Evolutionary conservation across 306 rosid species (phyloP), one percentile per base, ranked within the genome.

Genomic region (Medicago arabica): DNA sequence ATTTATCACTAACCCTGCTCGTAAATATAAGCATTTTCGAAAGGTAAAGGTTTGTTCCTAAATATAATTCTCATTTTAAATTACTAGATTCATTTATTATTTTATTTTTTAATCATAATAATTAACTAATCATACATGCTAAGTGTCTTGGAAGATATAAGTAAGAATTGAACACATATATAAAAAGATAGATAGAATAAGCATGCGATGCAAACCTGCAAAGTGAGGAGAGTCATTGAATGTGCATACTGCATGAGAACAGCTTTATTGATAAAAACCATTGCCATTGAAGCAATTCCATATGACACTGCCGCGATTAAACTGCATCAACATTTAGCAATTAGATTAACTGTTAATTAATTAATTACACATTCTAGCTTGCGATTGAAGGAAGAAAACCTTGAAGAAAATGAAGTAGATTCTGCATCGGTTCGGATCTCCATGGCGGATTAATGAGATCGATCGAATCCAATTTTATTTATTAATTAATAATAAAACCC

Each of bases 211-310:
- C 51, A 13, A 40, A 89, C 99, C 99, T 96, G 99, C 79, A 90
- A 25, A 19, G 98, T 90, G 73, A 96, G 99, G 36, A 96, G 91
- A 11, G 98, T 92, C 98, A 92, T 86, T 17, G 96, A 90, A 17
- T 90, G 73, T 21, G 96, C 71, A 80, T 96, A 96, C 73, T 92
- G 91, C 97, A 96, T 89, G 65, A 96, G 88, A 79, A 96, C 84
- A 41, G 99, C 98, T 87, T 96, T 96, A 67, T 96, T 92, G 87
- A 96, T 90, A 67, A 96, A 96, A 77, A 96, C 97, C 99, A 96
- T 92, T 10, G 93, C 91, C 99, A 96, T 96, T 11, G 99, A 96
- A 44, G 98, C 84, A 75, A 86, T 57, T 79, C 99, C 99, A 87
- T 95, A 92, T 0, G 97, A 90, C 65, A 90, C 76, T 4, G 99